Evolutionary conservation across 768 basidiomycete species (phyloP).

Genomic region (Amanita rubescens): DNA sequence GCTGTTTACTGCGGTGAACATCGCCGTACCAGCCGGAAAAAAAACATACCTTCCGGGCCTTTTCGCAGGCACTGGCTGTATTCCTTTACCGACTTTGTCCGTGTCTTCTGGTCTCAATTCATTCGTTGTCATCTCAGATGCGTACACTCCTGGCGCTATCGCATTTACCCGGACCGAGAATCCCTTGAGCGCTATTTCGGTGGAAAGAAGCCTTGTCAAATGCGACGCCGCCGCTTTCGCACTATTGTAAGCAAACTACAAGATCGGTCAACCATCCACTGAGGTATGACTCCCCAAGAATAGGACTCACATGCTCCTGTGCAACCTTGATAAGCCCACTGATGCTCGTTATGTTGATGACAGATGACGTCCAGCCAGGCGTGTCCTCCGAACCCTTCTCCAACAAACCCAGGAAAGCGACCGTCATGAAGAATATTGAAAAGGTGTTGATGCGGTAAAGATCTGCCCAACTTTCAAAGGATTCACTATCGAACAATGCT

Average conservation of each 20-base stretch:
- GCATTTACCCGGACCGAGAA: conserved; percentile 68
- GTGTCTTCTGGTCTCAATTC: conserved; percentile 37
- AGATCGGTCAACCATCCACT: not conserved
- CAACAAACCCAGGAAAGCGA: conserved; percentile 69
- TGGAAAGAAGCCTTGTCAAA: conserved; percentile 69
- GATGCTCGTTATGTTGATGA: conserved; percentile 75
- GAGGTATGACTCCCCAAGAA: not conserved
- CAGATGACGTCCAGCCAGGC: conserved; percentile 50
- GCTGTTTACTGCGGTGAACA: conserved; percentile 25
- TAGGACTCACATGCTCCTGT: conserved; percentile 62
- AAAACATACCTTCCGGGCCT: conserved; percentile 56
- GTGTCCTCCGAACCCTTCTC: conserved; percentile 61
- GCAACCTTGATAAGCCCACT: conserved; percentile 65
- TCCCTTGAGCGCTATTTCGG: conserved; percentile 64
- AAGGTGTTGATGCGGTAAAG: conserved; percentile 64
- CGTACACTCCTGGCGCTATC: conserved; percentile 70
- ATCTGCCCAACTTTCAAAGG: conserved; percentile 53
- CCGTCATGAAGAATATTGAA: conserved; percentile 72
- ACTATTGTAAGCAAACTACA: conserved; percentile 78
- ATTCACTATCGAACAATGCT: conserved; percentile 65
- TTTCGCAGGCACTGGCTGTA: conserved; percentile 54
- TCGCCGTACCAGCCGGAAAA: not conserved
- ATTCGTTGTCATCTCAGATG: conserved; percentile 67
- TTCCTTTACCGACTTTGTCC: conserved; percentile 50
- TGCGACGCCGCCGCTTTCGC: conserved; percentile 73